Evolutionary conservation across 805 yeast genomes (phyloP).

Genomic region (Candida hungchunana): DNA sequence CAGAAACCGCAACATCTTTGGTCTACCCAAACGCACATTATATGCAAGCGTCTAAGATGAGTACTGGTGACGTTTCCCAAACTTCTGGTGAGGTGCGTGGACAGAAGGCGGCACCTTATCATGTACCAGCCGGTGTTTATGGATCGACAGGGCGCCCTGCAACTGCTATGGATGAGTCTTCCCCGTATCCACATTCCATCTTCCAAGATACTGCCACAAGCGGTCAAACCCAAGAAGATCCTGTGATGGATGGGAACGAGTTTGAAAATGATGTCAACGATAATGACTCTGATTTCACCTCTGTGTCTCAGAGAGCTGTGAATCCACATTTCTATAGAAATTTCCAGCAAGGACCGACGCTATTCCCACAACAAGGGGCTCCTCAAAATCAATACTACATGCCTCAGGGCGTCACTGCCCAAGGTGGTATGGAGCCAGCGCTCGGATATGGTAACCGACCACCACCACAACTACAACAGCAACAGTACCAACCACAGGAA

Average conservation of each 20-base stretch:
- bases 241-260: too few relatives aligned
- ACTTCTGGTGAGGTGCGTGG: too few relatives aligned
- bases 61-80: too few relatives aligned
- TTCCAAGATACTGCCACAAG: conserved; percentile 6
- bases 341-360: conserved; percentile 26
- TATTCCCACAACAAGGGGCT: conserved; percentile 14
- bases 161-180: conserved; percentile 1
- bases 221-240: too few relatives aligned
- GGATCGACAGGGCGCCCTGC: too few relatives aligned
- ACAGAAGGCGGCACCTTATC: too few relatives aligned
- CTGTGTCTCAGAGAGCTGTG: conserved; percentile 72
- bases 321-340: conserved; percentile 52
- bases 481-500: conserved; percentile 5
- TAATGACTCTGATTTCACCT: conserved; percentile 61
- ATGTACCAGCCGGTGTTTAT: too few relatives aligned
- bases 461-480: conserved; percentile 6
- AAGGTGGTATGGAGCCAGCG: too few relatives aligned
- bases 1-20: conserved; percentile 21
- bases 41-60: too few relatives aligned
- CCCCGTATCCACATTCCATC: conserved; percentile 9
- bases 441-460: too few relatives aligned
- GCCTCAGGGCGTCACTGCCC: too few relatives aligned
- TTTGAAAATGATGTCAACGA: conserved; percentile 23
- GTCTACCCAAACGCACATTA: conserved; percentile 19
- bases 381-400: not conserved